These are phyloP conservation scores for Scutellaria minor DNA, from an alignment of 257 asterid species.

Conservation along the genomic window DNA sequence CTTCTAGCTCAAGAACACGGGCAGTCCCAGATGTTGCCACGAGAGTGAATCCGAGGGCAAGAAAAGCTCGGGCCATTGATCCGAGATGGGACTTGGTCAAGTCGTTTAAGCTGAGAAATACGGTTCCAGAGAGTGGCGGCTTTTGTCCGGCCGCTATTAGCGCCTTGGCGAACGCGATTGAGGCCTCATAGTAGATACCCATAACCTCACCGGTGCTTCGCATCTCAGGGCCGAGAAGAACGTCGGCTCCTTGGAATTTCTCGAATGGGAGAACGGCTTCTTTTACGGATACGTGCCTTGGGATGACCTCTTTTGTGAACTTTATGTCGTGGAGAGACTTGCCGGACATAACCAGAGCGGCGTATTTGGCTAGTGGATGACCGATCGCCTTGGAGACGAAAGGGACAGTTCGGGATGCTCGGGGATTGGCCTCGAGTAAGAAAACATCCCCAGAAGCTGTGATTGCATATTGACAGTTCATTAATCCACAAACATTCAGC, in stretches of 20 bases:
- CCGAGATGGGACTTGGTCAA: conserved; percentile 73
- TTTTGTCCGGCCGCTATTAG: conserved; percentile 95
- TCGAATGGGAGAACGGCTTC: conserved; percentile 98
- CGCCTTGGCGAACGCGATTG: conserved; percentile 94
- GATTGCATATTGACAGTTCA: conserved; percentile 96
- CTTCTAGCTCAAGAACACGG: conserved; percentile 68
- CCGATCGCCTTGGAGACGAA: conserved; percentile 98
- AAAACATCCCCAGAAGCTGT: conserved; percentile 82
- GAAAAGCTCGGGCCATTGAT: conserved; percentile 69
- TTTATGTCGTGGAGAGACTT: conserved; percentile 71
- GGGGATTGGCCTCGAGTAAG: conserved; percentile 96
- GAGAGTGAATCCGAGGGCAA: conserved; percentile 62
- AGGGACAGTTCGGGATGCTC: conserved; percentile 95
- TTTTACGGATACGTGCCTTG: conserved; percentile 82
- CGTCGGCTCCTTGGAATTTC: conserved; percentile 95
- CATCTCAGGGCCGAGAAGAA: conserved; percentile 96
- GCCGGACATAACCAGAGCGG: conserved; percentile 96
- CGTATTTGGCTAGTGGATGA: conserved; percentile 92
- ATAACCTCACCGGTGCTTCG: conserved; percentile 98
- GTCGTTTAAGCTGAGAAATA: conserved; percentile 88
- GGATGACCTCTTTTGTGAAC: conserved; percentile 84
- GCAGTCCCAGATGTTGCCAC: conserved; percentile 97
- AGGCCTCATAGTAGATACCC: conserved; percentile 70
- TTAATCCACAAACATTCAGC: conserved; percentile 80
- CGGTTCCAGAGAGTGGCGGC: conserved; percentile 79